Percentiles rank a stretch among this genome's conserved stretches.
Conservation (phyloP, 345 rosid genomes). For the Kandelia obovata region DNA sequence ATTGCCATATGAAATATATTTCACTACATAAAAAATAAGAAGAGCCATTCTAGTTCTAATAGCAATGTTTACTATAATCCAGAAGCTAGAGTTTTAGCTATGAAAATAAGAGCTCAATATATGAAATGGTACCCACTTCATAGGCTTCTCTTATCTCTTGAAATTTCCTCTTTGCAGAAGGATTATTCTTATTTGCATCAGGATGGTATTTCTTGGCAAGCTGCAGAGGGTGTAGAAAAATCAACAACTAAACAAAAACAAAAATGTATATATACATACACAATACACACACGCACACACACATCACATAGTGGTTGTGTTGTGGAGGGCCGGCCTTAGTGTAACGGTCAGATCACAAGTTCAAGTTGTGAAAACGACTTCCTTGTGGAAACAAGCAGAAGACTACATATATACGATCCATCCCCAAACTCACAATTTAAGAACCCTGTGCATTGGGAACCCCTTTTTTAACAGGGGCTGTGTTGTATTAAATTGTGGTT, state of each 20-base stretch:
- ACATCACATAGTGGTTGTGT: too few relatives aligned
- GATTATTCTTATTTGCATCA: slow-evolving; percentile 78
- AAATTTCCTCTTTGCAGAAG: slow-evolving; percentile 81
- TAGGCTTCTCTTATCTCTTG: slow-evolving; percentile 86
- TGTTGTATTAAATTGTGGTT: too few relatives aligned
- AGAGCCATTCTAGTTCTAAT: background rate
- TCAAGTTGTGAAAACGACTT: too few relatives aligned
- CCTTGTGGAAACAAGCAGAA: too few relatives aligned
- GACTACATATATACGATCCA: too few relatives aligned
- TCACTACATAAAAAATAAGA: slow-evolving; percentile 2
- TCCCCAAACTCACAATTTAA: too few relatives aligned
- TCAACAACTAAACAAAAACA: background rate
- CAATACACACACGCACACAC: background rate
- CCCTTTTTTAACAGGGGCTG: too few relatives aligned
- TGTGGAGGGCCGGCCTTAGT: too few relatives aligned
- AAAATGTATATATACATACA: background rate
- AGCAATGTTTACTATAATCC: background rate
- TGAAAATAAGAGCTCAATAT: slow-evolving; percentile 1
- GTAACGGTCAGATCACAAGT: too few relatives aligned
- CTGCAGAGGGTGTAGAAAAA: slow-evolving; percentile 39
- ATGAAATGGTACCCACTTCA: slow-evolving; percentile 43
- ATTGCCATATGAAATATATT: slow-evolving; percentile 11
- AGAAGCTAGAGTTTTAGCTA: background rate
- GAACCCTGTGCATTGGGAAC: too few relatives aligned
- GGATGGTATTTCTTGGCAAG: slow-evolving; percentile 96